Evolutionary conservation across 345 rosid species (phyloP).

Genomic region (Laguncularia racemosa): DNA sequence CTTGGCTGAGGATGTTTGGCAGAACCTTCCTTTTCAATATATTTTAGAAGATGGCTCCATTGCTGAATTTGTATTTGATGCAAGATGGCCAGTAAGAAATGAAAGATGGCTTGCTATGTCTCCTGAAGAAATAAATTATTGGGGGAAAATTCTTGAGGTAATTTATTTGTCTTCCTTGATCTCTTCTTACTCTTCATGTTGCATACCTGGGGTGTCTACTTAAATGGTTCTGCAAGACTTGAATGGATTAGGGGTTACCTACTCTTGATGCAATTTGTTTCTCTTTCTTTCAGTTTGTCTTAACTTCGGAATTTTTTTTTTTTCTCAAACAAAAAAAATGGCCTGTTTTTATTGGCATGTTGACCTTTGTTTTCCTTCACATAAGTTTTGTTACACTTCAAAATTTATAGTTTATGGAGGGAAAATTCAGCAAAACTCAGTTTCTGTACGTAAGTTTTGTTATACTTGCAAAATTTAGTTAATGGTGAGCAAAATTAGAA

Average conservation of each 20-base stretch:
- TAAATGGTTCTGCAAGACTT: background rate
- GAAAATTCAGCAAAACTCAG: too few relatives aligned
- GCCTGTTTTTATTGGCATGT: too few relatives aligned
- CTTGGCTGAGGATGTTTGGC: slow-evolving; percentile 95
- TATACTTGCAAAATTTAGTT: too few relatives aligned
- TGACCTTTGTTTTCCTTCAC: too few relatives aligned
- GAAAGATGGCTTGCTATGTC: slow-evolving; percentile 64
- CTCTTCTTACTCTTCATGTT: background rate
- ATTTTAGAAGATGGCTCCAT: slow-evolving; percentile 46
- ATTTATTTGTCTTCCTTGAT: slow-evolving; percentile 6
- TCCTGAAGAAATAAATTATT: slow-evolving; percentile 52
- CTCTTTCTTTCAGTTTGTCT: too few relatives aligned
- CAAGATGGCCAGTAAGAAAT: slow-evolving; percentile 69
- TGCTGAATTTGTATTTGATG: slow-evolving; percentile 70
- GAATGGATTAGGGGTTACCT: background rate
- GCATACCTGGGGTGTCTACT: background rate
- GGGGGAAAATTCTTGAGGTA: slow-evolving; percentile 88
- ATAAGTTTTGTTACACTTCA: too few relatives aligned
- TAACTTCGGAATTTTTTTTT: too few relatives aligned
- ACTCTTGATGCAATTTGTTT: too few relatives aligned
- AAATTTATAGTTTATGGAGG: too few relatives aligned
- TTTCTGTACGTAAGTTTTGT: too few relatives aligned
- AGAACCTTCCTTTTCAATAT: slow-evolving; percentile 75
- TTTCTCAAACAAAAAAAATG: too few relatives aligned
- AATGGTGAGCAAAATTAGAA: too few relatives aligned